Evolutionary conservation across 2,329 filamentous ascomycete genomes (phyloP).

Genomic region (Cladosporium colombiae): DNA sequence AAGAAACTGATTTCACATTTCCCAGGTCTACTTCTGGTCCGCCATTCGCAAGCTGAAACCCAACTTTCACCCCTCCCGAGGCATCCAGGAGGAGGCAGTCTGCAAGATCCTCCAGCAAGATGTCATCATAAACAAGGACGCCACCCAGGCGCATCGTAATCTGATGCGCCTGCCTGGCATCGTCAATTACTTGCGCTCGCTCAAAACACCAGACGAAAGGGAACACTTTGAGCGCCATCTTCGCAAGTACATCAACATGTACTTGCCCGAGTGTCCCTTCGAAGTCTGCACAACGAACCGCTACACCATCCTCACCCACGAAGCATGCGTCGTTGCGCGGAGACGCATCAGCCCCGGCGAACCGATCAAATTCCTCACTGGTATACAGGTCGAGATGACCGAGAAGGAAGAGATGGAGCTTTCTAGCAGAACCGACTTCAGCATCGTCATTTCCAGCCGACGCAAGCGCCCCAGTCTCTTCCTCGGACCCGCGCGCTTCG

Average conservation of each 20-base stretch:
- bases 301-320: slow-evolving; percentile 87
- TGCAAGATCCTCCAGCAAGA: slow-evolving; percentile 61
- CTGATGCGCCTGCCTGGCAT: slow-evolving; percentile 73
- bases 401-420: slow-evolving; percentile 85
- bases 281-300: slow-evolving; percentile 93
- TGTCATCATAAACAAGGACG: slow-evolving; percentile 73
- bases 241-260: slow-evolving; percentile 88
- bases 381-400: slow-evolving; percentile 90
- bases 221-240: slow-evolving; percentile 85
- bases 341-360: slow-evolving; percentile 78
- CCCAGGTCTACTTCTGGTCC: slow-evolving; percentile 92
- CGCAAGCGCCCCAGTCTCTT: slow-evolving; percentile 91
- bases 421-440: slow-evolving; percentile 89
- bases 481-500: slow-evolving; percentile 91
- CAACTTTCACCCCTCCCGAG: slow-evolving; percentile 81
- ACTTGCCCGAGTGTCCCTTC: slow-evolving; percentile 89
- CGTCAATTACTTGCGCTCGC: slow-evolving; percentile 65
- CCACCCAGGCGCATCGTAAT: slow-evolving; percentile 68
- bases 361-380: slow-evolving; percentile 84
- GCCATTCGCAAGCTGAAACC: slow-evolving; percentile 90
- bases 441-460: slow-evolving; percentile 89
- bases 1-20: slow-evolving; percentile 19
- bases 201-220: slow-evolving; percentile 73
- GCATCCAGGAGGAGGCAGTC: slow-evolving; percentile 67
- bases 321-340: slow-evolving; percentile 83